Evolutionary conservation across 176 grass and related monocot species (phyloP).

Genomic region (Oryza meyeriana): DNA sequence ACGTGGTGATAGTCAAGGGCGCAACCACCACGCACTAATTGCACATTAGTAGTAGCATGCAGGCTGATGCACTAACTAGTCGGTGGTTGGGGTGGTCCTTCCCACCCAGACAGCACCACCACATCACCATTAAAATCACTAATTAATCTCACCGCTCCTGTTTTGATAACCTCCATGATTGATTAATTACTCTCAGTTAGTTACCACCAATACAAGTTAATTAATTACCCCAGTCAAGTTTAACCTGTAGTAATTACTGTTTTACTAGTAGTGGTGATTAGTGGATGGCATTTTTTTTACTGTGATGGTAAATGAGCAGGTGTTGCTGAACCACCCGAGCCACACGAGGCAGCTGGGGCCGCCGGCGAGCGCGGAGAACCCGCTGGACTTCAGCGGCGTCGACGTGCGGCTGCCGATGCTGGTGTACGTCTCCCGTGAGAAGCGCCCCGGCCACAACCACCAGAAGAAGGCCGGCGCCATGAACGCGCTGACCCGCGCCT

Average conservation of each 20-base stretch:
- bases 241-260: too few relatives aligned
- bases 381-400: conserved; percentile 55
- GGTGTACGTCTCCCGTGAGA: conserved; percentile 79
- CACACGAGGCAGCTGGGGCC: conserved; percentile 35
- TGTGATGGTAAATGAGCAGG: conserved; percentile 20
- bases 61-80: neutral
- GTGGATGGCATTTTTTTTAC: neutral
- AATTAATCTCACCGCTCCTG: neutral
- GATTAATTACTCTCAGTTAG: neutral
- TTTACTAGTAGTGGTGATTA: too few relatives aligned
- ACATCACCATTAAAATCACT: conserved; percentile 16
- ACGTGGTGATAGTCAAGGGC: conserved; percentile 21
- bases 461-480: conserved; percentile 94
- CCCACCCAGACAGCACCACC: conserved; percentile 25
- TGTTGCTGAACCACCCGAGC: conserved; percentile 61
- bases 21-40: conserved; percentile 35
- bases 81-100: conserved; percentile 49
- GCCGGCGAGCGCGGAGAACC: conserved; percentile 49
- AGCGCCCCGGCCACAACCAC: conserved; percentile 73
- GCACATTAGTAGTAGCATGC: neutral
- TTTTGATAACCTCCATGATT: neutral
- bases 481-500: conserved; percentile 76
- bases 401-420: conserved; percentile 66
- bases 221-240: neutral
- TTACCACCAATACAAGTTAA: neutral